Evolutionary conservation across 1,284 basidiomycete genomes (phyloP), one percentile per base, ranked within the genome.

Genomic region (Polyporus tsugae): DNA sequence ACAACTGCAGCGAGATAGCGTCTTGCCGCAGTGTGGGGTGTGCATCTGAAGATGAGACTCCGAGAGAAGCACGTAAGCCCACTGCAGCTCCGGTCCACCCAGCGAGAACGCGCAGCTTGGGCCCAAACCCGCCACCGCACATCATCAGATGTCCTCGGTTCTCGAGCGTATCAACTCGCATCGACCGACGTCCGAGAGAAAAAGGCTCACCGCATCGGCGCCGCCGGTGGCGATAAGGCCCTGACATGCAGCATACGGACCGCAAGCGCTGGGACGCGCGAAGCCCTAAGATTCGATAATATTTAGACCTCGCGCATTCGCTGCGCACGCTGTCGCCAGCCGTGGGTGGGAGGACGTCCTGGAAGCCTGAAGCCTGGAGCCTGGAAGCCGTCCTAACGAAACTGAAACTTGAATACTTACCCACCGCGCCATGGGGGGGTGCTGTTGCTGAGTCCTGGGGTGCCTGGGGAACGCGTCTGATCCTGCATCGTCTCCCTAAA

Each of bases 391-490:
- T n/a, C 29, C 36, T 41, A 15, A 15, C 9, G 60, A 41, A 25
- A 60, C 29, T 29, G 29, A 29, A 29, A 29, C 29, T 29, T 29
- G 29, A 29, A 29, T 29, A 29, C n/a, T n/a, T n/a, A n/a, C n/a
- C 22, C 46, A 13, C 25, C 15, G 13, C 17, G 22, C n/a, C n/a
- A 60, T 44, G 59, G 46, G n/a, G 46, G n/a, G 33, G 10, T 53
- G 35, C 55, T 11, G 55, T n/a, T 58, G 35, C 52, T 55, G 52
- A 15, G 19, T n/a, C n/a, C n/a, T 0, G n/a, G 44, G 19, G 55
- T 58, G 36, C 55, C 55, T 58, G 55, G 35, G 19, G 55, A 58
- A 58, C 55, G 55, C 33, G 55, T 19, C 33, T 58, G 35, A 58
- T 58, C 55, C 7, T 22, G 55, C 55, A 15, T 33, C 33, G 55